A percentile compares a stretch with the other conserved stretches of the same genome.
Evolutionary conservation across 2,329 filamentous ascomycete species (phyloP).

Genomic region (Atkinsonella texensis): DNA sequence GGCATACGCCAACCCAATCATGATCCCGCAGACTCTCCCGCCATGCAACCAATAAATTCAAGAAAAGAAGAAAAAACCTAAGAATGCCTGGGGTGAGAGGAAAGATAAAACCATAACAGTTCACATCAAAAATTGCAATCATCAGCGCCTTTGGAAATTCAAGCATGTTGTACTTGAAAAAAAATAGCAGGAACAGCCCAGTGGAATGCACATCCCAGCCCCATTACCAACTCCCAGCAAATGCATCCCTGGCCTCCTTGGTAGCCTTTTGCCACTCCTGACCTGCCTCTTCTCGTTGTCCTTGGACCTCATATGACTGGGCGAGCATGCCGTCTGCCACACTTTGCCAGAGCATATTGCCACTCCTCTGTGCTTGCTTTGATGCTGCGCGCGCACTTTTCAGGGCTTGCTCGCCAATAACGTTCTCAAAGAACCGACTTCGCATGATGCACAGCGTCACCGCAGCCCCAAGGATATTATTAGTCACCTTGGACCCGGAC

Average conservation of each 20-base stretch:
- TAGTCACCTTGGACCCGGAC: conserved; percentile 52
- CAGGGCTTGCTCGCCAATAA: conserved; percentile 68
- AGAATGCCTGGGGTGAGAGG: neutral
- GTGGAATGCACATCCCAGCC: conserved; percentile 1
- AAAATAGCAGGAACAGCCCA: conserved; percentile 3
- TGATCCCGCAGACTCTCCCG: neutral
- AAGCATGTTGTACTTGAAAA: too few species aligned
- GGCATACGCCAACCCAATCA: neutral
- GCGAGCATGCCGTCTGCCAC: conserved; percentile 71
- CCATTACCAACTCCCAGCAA: conserved; percentile 21
- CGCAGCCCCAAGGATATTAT: conserved; percentile 69
- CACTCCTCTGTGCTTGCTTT: conserved; percentile 55
- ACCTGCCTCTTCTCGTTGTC: conserved; percentile 37
- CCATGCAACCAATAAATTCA: neutral
- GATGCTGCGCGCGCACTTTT: conserved; percentile 63
- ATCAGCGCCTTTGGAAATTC: neutral
- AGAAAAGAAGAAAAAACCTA: neutral
- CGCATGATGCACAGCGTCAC: conserved; percentile 81
- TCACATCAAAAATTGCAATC: neutral
- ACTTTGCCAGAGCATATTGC: conserved; percentile 65
- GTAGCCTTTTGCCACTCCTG: conserved; percentile 29
- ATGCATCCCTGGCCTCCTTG: conserved; percentile 30
- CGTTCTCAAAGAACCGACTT: conserved; percentile 66
- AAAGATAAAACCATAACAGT: neutral
- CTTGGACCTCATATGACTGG: conserved; percentile 62